Evolutionary conservation across 805 yeast species (phyloP), one percentile per base, ranked within the genome.

Genomic region (Saccharomycopsis babjevae): DNA sequence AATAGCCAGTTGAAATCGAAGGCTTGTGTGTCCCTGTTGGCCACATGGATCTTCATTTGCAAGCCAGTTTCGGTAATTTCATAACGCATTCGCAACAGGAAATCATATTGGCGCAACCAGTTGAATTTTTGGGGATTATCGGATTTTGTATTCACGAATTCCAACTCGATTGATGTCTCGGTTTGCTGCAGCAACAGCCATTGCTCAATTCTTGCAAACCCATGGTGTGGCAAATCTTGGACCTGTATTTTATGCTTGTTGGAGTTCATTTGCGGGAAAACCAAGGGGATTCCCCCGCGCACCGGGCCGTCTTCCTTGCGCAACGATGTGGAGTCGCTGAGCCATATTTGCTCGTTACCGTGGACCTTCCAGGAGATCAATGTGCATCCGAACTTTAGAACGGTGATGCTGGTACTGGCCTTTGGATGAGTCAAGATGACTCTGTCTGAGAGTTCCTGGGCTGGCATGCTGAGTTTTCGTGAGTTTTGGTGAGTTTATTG

Each of bases 221-320:
- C 99, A 71, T 93, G 99, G 76, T 94, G 98, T 20, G 97, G 97
- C 66, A 93, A 80, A 39, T 79, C 71, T 57, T 76, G 78, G 43
- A 91, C 82, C 42, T 76, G 74, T 4, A 88, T 88, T 61, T 76
- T 79, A 7, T 80, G 77, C 36, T 78, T 76, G 43, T 15, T 10
- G 65, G 84, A 72, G 66, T 83, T 91, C 68, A 88, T 88, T 1
- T 86, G 89, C 1, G 99, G 99, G 79, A 94, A 94, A 11, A 93
- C 98, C 32, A 93, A 76, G 13, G 99, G 99, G 58, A 93, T 89
- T 58, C 99, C 99, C 66, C 99, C 99, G 72, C 99, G 83, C 18
- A 93, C 97, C 1, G 99, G 96, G 11, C 98, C 98, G 69, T 94
- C 98, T 64, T 93, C 75, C 68, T 84, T 83, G 57, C 97, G 96